These are phyloP conservation scores for Delitschia confertaspora DNA, from an alignment of 495 filamentous ascomycete genomes.

Conservation along the genomic window DNA sequence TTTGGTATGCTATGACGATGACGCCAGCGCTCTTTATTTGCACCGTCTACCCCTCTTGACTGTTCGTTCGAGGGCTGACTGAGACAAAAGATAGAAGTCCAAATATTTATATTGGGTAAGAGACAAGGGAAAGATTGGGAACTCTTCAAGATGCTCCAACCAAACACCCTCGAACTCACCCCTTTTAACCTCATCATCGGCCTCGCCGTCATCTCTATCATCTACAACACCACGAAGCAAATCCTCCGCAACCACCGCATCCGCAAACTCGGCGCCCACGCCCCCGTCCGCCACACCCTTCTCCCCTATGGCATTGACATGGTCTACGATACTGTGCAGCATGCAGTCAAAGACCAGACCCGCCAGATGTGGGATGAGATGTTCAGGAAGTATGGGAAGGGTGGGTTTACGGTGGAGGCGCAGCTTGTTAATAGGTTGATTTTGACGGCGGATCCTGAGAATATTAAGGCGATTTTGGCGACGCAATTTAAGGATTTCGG, in stretches of 20 bases:
- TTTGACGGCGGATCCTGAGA: constrained; percentile 47
- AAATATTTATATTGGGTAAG: too few relatives aligned
- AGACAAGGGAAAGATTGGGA: too few relatives aligned
- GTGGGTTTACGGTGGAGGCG: constrained; percentile 49
- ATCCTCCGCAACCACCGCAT: neutral
- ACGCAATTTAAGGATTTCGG: constrained; percentile 49
- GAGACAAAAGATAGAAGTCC: too few relatives aligned
- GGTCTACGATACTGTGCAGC: constrained; percentile 44
- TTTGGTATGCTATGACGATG: too few relatives aligned
- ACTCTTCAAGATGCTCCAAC: constrained; percentile 1
- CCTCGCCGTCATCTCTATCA: neutral
- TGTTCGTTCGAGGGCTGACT: too few relatives aligned
- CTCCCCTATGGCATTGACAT: constrained; percentile 49
- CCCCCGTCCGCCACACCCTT: constrained; percentile 23
- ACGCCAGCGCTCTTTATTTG: too few relatives aligned
- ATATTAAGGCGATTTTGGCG: constrained; percentile 49
- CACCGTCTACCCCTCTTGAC: too few relatives aligned
- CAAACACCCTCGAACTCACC: neutral
- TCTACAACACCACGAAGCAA: neutral
- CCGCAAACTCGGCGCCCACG: constrained; percentile 27
- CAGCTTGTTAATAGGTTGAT: constrained; percentile 37
- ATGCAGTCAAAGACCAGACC: constrained; percentile 44
- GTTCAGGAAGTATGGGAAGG: constrained; percentile 36
- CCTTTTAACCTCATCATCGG: neutral
- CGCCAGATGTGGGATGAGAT: constrained; percentile 51